Base-by-base conservation (phyloP, 148 eudicot genomes). In the Chenopodium formosanum region DNA sequence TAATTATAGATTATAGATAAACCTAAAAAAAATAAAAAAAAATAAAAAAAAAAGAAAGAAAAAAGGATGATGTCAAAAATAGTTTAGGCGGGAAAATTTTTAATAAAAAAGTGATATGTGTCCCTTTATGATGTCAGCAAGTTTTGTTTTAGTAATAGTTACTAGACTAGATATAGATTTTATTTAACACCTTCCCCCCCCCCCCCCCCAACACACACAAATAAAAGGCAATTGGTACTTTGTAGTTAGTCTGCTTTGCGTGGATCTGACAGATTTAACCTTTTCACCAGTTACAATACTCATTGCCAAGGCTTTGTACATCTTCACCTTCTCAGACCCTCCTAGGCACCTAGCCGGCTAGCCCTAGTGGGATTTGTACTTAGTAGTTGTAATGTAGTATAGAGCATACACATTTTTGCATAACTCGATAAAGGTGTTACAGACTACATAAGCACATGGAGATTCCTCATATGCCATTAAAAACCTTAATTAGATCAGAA, bases 401-500 rank as follows among this genome's bases (percentile, higher is more conserved):
- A 50, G 53, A 9, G 14, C 53, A 50, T 50, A 13, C 62, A 62
- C n/a, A 7, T 10, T 20, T 7, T 62, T 62, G 23, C 66, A 62
- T 58, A 48, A 12, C 80, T 29, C 31, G 29, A 25, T 13, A 77
- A 23, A 37, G 47, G 27, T 23, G 65, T 27, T 77, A 31, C 16
- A 12, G 56, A 62, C 40, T 44, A 66, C 58, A 78, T 4, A 27
- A 44, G 70, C 56, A 40, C 31, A 64, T 11, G 23, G 29, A 22
- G 3, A 19, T 12, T 40, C 58, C 48, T 46, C 25, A 20, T 20
- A 2, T 34, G 46, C 66, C 34, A 46, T 62, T 37, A 20, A 16
- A 60, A 16, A 63, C 65, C 47, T 60, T 37, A 62, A 53, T 67
- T 9, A 14, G 73, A 67, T 65, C 62, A 79, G 70, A 77, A 52